Evolutionary conservation across 805 yeast species (phyloP), one percentile per base, ranked within the genome.

Genomic region (Pichia insulana): DNA sequence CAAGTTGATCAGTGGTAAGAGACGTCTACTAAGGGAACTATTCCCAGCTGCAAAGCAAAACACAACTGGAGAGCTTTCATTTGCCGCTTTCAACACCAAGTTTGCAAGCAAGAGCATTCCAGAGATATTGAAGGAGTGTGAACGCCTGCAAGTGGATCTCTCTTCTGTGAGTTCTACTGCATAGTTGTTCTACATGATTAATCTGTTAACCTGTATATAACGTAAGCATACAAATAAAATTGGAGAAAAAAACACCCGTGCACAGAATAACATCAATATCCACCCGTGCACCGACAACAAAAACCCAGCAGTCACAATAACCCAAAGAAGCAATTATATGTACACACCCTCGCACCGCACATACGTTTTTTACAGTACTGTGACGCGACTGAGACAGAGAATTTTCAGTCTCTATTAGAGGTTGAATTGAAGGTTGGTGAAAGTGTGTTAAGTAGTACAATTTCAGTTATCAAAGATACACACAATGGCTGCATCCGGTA

Each of bases 401-500:
- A 16, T 32, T 16, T 20, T 34, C 35, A 7, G 25, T 19, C 25
- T 19, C 39, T 36, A n/a, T 35, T 36, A 40, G 34, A 40, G 19
- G 30, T 40, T 40, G 35, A 39, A 40, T 33, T 18, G 10, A 30
- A 7, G 7, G 20, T 13, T 3, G 36, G 12, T 22, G 31, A 11
- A 8, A 8, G 15, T 16, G 34, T n/a, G 41, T n/a, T 13, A n/a
- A 10, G 19, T 16, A 7, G 31, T 7, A 28, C 15, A 12, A 7
- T 28, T 30, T 30, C 11, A 12, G 10, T 7, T n/a, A 31, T 27
- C 19, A 30, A 31, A 35, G 35, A 43, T 45, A 50, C 39, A 49
- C 53, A 56, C 57, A 69, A 76, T 76, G 82, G 80, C 77, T 72
- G 75, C 70, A 67, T 72, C 80, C 63, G 82, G 81, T 75, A 75